Conservation (phyloP, 1,284 basidiomycete species). For the Sphagnurus paluster region DNA sequence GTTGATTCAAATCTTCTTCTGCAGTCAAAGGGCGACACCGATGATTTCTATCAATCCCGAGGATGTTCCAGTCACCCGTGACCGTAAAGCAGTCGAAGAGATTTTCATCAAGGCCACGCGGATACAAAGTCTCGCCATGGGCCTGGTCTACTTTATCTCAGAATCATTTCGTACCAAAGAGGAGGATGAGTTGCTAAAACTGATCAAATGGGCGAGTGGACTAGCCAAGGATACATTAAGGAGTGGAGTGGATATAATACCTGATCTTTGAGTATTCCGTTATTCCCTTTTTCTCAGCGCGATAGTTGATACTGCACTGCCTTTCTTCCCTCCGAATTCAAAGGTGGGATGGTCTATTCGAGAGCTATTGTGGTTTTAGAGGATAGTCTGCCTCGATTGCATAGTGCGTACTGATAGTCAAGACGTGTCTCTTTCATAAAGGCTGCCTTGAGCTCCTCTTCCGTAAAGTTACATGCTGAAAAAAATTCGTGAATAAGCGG, state of each 20-base stretch:
- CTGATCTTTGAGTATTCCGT: conserved; percentile 29
- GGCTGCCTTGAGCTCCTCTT: conserved; percentile 67
- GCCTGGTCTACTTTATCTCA: conserved; percentile 68
- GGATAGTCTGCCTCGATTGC: neutral
- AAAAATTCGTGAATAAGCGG: neutral
- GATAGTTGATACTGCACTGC: conserved; percentile 71
- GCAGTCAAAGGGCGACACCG: conserved; percentile 74
- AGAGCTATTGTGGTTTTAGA: conserved; percentile 46
- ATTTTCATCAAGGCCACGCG: conserved; percentile 70
- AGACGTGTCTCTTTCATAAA: conserved; percentile 59
- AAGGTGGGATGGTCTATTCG: conserved; percentile 70
- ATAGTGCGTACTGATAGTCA: conserved; percentile 57
- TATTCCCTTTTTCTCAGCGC: conserved; percentile 59
- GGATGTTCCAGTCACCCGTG: conserved; percentile 43
- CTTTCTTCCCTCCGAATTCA: conserved; percentile 76
- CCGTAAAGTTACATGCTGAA: conserved; percentile 87
- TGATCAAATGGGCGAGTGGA: conserved; percentile 63
- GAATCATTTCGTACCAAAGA: conserved; percentile 42
- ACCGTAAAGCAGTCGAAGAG: conserved; percentile 67
- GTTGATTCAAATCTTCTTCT: conserved; percentile 67
- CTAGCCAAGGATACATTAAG: conserved; percentile 70
- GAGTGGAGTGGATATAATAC: conserved; percentile 56
- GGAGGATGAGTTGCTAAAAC: conserved; percentile 42
- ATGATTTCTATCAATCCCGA: conserved; percentile 39
- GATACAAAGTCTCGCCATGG: conserved; percentile 61